Conservation (phyloP, 73 alveolate species). For the Tetrahymena thermophila region DNA sequence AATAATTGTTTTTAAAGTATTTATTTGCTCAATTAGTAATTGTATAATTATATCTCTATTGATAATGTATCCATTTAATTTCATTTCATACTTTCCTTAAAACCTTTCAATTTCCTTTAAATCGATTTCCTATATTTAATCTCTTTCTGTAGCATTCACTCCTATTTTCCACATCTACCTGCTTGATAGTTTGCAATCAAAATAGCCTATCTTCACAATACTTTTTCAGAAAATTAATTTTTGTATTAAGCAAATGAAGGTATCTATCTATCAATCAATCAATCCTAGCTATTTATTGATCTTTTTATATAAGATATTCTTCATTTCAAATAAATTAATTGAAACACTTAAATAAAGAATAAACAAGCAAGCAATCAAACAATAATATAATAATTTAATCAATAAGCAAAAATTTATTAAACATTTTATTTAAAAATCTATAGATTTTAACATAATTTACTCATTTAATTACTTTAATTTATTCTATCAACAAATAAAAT, state of each 20-base stretch:
- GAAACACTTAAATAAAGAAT: background rate
- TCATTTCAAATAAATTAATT: background rate
- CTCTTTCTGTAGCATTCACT: background rate
- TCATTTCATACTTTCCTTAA: background rate
- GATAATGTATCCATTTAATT: background rate
- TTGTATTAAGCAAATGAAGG: background rate
- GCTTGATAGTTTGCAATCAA: background rate
- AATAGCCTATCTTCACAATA: background rate
- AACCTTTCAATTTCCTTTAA: background rate
- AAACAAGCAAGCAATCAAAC: background rate
- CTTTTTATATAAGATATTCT: background rate
- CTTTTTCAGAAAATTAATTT: background rate
- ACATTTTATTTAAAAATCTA: no score
- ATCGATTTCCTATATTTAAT: background rate
- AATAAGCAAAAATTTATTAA: no score
- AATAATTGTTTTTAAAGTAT: background rate
- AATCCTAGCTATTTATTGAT: no score
- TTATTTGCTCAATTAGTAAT: background rate
- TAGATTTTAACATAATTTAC: no score
- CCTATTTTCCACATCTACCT: background rate
- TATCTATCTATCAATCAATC: background rate
- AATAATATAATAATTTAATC: no score
- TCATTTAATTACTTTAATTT: no score
- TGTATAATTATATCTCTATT: background rate
- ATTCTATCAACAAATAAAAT: no score